Base-by-base conservation (phyloP, 164 flowering plant genomes). In the Annona cherimola region DNA sequence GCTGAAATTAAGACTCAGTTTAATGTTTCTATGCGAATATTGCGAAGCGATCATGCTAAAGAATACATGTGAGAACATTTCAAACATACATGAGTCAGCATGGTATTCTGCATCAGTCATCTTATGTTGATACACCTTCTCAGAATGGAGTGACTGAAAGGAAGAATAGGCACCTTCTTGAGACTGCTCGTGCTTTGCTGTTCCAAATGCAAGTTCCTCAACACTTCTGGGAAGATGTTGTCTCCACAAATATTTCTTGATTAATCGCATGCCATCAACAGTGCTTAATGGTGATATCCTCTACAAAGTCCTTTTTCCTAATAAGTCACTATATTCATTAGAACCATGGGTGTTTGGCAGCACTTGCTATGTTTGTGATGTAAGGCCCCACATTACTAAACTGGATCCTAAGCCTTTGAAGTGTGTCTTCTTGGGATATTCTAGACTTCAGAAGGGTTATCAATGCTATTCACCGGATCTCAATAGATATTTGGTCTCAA, bases 401-500 rank as follows among this genome's bases (percentile, higher is more conserved):
- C 70, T 68, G 14, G 71, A 69, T 55, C 63, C 71, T 3, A 55
- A 45, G 39, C 63, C 45, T 16, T 4, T 69, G 1, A 9, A 42
- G 7, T 69, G 71, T 26, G 9, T 69, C 54, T 69, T 69, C 26
- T 69, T 57, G 72, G 72, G 63, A 14, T 69, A 69, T 18, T 42
- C 40, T 1, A 5, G 19, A 1, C 46, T 42, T 16, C 45, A 69
- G 40, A 69, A 69, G 16, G 72, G 64, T 16, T 69, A 69, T 14
- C 0, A 20, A 14, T 69, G 72, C 64, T 69, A 57, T 18, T 45
- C 57, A 18, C 63, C 46, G 2, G 1, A 16, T 41, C 12, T 50
- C 1, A 14, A 19, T 2, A 35, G 54, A 2, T 1, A 6, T 14
- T 59, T 54, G n/a, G 64, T 69, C 20, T 54, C 63, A 35, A 55